A percentile compares a stretch with the other conserved stretches of the same genome.
These are phyloP conservation scores for Ceratocystiopsis sp. DNA, from an alignment of 2,329 filamentous ascomycete species.

Conservation along the genomic window DNA sequence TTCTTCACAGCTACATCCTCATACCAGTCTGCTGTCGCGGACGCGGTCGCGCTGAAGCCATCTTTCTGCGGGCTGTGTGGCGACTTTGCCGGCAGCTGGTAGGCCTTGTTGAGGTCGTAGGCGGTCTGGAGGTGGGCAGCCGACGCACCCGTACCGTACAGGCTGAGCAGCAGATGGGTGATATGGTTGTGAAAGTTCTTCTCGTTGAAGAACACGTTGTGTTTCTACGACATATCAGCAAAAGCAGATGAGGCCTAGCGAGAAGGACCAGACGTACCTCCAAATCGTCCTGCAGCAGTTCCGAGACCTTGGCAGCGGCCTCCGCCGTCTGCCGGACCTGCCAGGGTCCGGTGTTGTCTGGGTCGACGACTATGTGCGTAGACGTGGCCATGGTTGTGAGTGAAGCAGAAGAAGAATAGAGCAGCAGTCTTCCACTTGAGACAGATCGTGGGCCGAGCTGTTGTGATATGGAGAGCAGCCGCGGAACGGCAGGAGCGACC, in stretches of 20 bases:
- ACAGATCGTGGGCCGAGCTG: too few relatives aligned
- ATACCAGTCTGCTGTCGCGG: constrained; percentile 25
- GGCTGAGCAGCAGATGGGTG: constrained; percentile 55
- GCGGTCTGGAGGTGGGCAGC: constrained; percentile 40
- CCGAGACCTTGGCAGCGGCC: constrained; percentile 43
- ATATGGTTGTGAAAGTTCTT: constrained; percentile 70
- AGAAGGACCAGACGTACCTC: constrained; percentile 23
- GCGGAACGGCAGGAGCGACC: too few relatives aligned
- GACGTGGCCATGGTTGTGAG: constrained; percentile 25
- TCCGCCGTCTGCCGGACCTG: constrained; percentile 31
- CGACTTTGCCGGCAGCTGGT: constrained; percentile 41
- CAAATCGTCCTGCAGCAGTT: constrained; percentile 62
- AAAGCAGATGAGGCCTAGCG: background rate
- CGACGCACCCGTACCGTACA: constrained; percentile 59
- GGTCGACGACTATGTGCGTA: constrained; percentile 28
- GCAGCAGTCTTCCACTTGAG: too few relatives aligned
- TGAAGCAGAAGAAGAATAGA: background rate
- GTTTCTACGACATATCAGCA: constrained; percentile 19
- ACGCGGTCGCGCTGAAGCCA: constrained; percentile 22
- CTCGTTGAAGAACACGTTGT: constrained; percentile 70
- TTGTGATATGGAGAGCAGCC: too few relatives aligned
- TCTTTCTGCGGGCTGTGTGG: constrained; percentile 26
- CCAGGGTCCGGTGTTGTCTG: constrained; percentile 33
- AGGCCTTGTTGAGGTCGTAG: constrained; percentile 47
- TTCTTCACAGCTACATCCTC: constrained; percentile 24